A percentile compares a stretch with the other conserved stretches of the same genome.
Evolutionary conservation across 2,329 filamentous ascomycete species (phyloP).

Genomic region (Neocatenulostroma microsporum): DNA sequence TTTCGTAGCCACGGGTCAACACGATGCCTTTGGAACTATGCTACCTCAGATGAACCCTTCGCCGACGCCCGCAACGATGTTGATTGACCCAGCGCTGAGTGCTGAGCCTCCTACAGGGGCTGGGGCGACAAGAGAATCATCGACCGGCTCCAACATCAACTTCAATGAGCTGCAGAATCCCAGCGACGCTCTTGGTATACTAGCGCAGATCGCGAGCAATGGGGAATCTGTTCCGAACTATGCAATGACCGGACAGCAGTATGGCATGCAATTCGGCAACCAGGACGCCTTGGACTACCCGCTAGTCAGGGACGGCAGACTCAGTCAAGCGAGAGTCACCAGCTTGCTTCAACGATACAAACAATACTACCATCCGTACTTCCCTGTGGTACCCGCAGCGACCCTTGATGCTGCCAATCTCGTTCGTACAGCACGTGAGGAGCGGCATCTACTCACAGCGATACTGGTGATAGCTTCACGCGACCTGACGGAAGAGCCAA

Average conservation of each 20-base stretch:
- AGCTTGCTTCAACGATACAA: conserved; percentile 53
- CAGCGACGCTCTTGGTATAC: conserved; percentile 42
- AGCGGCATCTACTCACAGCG: conserved; percentile 61
- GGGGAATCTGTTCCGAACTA: conserved; percentile 11
- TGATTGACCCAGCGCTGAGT: conserved; percentile 26
- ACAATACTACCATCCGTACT: conserved; percentile 61
- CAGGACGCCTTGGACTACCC: conserved; percentile 37
- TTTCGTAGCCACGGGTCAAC: no score
- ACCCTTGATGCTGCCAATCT: conserved; percentile 50
- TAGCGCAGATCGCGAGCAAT: conserved; percentile 39
- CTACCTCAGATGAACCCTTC: conserved; percentile 8
- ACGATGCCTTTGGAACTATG: conserved; percentile 1
- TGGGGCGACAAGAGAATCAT: conserved; percentile 21
- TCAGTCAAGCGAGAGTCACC: conserved; percentile 42
- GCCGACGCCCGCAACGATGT: conserved; percentile 19
- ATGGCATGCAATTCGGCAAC: no score
- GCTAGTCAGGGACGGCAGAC: conserved; percentile 34
- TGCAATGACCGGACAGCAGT: conserved; percentile 2
- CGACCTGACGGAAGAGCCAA: conserved; percentile 56
- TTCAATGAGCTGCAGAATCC: conserved; percentile 42
- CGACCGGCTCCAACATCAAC: conserved; percentile 25
- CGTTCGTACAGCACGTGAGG: conserved; percentile 50
- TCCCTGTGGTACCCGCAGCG: conserved; percentile 57
- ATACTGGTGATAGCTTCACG: conserved; percentile 65
- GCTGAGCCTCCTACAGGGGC: conserved; percentile 15